Base-by-base conservation (phyloP, 768 basidiomycete genomes). In the Crepidotus variabilis region DNA sequence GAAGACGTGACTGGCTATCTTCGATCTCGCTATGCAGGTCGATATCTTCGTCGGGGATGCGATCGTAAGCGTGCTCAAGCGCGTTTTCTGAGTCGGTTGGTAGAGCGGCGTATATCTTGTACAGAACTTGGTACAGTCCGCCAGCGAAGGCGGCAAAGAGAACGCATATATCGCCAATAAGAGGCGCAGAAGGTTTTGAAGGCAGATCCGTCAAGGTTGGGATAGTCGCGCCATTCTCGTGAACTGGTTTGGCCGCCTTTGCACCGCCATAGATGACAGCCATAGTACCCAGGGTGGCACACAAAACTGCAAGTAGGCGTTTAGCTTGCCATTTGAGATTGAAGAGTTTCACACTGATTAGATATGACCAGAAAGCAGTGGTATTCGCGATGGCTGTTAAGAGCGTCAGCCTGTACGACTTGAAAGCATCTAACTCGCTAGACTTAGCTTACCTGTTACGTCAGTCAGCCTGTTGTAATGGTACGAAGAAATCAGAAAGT, bases 311-410 rank as follows among this genome's bases (percentile, higher is more conserved):
- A 24, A 79, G 65, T 32, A 92, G 69, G 48, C 80, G 84, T 34
- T 81, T 72, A 22, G 77, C 59, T 58, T 87, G 79, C 87, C 85
- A 85, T 59, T 76, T 74, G 24, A 82, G 70, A 21, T 76, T 70
- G 56, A 85, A 84, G 2, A 91, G 60, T 61, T 80, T 80, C 58
- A 92, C 82, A 13, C 87, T 80, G 68, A 98, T 82, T 22, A 93
- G 67, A 67, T 98, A 98, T 3, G 91, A 90, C 69, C 93, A 94
- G 74, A 98, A 94, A 0, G 91, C 88, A 63, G 89, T 91, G 6
- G 89, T 86, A 67, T 96, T 95, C 85, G 90, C 93, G 28, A 94
- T 83, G 22, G 85, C 84, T 75, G 5, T 14, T 20, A 43, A 5
- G 13, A 16, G 39, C n/a, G 22, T 48, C 39, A 6, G 23, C 48